Percentiles rank a stretch among this genome's conserved stretches.
phyloP scores from a whole-genome alignment of 192 early-diverging fungal species.

The Chytriomyces sp. region DNA sequence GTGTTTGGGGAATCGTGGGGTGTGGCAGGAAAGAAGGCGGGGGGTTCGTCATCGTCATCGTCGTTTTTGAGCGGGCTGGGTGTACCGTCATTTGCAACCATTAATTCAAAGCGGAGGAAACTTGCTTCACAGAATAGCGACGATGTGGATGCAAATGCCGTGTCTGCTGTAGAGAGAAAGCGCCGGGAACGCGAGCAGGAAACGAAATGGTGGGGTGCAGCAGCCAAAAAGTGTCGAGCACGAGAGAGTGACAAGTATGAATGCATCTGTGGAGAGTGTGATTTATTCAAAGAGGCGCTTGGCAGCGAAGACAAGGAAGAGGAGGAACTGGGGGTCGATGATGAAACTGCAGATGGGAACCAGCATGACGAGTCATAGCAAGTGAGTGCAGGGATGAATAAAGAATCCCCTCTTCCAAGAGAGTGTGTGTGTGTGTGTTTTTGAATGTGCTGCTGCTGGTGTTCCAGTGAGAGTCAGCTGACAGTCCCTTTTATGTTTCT shows the following conservation, averaged over 20 bases:
- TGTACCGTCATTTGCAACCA: background rate
- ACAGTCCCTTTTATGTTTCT: too few relatives aligned
- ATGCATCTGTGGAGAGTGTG: slow-evolving; percentile 38
- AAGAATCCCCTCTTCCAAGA: too few relatives aligned
- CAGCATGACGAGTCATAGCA: too few relatives aligned
- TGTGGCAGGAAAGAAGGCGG: background rate
- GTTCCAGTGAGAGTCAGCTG: too few relatives aligned
- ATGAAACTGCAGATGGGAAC: too few relatives aligned
- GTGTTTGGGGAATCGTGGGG: background rate
- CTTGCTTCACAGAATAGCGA: background rate
- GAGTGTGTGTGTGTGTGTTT: too few relatives aligned
- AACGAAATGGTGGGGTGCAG: slow-evolving; percentile 22
- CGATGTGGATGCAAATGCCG: background rate
- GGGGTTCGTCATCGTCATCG: background rate
- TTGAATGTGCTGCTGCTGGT: too few relatives aligned
- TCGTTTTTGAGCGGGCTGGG: background rate
- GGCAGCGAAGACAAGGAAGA: background rate
- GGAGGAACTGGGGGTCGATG: too few relatives aligned
- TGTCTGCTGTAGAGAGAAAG: background rate
- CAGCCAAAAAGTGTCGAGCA: slow-evolving; percentile 26
- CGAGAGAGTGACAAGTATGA: slow-evolving; percentile 16
- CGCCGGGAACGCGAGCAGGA: background rate
- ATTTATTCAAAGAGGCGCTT: slow-evolving; percentile 20
- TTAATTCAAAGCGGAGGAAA: background rate
- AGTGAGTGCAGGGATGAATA: too few relatives aligned